Base-by-base conservation (phyloP, 495 filamentous ascomycete genomes). In the Penicillium lividum region DNA sequence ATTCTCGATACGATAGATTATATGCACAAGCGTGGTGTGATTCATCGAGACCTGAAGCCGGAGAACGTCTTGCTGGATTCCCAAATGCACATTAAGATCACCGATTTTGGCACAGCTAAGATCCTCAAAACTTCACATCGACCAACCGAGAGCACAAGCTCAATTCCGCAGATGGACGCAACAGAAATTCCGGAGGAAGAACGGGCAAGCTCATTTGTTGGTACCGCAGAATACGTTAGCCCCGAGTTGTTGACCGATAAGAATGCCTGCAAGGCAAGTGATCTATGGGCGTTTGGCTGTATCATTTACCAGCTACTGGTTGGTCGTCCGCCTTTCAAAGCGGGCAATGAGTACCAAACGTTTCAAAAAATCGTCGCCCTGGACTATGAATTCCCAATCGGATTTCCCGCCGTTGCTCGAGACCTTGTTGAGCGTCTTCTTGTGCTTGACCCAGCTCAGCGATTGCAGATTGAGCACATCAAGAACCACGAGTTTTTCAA, bases 221-320 rank as follows among this genome's bases (percentile, higher is more conserved):
- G 95, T 49, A 99, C 95, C 5, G 95, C 95, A 2, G 95, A 99
- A 70, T 99, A 99, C 68, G 95, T 99, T 61, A 97, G 92, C 64
- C 95, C 95, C 0, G 95, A 99, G 65, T 81, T 99, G 31, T 79
- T 99, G 59, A 96, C 88, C 2, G 90, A 97, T 60, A 98, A 98
- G 77, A 92, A 91, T 61, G 94, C 93, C 9, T 96, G 95, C 77
- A 99, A 98, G 75, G 92, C 95, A 22, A 97, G 93, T 67, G 95
- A 99, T 70, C 73, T 99, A 33, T 99, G 95, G 95, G 95, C 95
- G 4, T 97, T 98, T 78, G 95, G 95, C n/a, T 99, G 95, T 73
- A 99, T 99, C 59, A 88, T 99, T 57, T 99, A 96, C 71, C 95
- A 99, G 73, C 82, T 99, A 31, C 77, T 99, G 36, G 89, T 89